A percentile compares a stretch with the other conserved stretches of the same genome.
phyloP scores from a whole-genome alignment of 2,329 filamentous ascomycete genomes.

The Neopestalotiopsis rosae region DNA sequence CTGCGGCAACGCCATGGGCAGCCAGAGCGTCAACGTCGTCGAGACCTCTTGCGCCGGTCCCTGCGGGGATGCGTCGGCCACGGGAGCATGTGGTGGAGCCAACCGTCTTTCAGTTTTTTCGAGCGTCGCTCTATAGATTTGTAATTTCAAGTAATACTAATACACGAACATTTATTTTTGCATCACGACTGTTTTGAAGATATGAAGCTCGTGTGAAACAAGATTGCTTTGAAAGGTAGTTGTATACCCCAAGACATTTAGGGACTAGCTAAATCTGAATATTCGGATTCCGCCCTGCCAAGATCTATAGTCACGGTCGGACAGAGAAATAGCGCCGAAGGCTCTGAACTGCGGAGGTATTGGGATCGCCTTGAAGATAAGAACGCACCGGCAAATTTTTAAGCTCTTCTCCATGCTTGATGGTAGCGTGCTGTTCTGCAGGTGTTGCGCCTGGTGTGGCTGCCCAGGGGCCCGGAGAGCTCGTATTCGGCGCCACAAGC shows the following conservation, averaged over 20 bases:
- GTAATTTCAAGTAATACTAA: neutral
- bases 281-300: too few relatives aligned
- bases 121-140: conserved; percentile 16
- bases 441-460: too few relatives aligned
- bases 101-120: conserved; percentile 17
- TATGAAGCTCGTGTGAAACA: too few relatives aligned
- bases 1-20: conserved; percentile 20
- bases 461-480: too few relatives aligned
- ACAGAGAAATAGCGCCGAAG: neutral
- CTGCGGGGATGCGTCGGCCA: conserved; percentile 10
- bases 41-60: conserved; percentile 15
- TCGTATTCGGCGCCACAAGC: neutral
- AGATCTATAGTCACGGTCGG: neutral
- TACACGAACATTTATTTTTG: neutral
- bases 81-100: conserved; percentile 16
- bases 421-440: neutral
- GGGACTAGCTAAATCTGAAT: too few relatives aligned
- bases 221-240: too few relatives aligned
- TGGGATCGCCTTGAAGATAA: neutral
- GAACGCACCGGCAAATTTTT: neutral
- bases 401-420: neutral
- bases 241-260: too few relatives aligned
- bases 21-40: conserved; percentile 16
- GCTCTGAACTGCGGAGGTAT: neutral
- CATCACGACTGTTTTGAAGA: too few relatives aligned